Evolutionary conservation across 2,329 filamentous ascomycete species (phyloP), one percentile per base, ranked within the genome.

Genomic region (Alternaria conjuncta): DNA sequence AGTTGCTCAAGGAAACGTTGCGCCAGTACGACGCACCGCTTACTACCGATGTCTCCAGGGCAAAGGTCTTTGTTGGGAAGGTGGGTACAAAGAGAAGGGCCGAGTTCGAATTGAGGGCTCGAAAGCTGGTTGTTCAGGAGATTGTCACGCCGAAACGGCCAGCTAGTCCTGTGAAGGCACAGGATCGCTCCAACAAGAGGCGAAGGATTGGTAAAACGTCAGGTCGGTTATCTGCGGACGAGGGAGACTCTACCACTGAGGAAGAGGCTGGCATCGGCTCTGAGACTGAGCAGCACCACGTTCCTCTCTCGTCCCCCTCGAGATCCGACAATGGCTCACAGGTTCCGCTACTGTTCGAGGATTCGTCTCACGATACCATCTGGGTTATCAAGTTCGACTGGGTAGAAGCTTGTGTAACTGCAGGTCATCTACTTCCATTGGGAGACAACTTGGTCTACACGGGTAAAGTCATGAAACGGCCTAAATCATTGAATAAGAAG

Each of bases 1-100:
- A 89, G 54, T 79, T 85, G 30, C 77, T 93, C 13, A 90, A 94
- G 75, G 86, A 89, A 25, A 85, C 85, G 21, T 86, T 96, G 10
- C 83, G 86, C 5, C 74, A 78, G 7, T 78, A 81, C 57, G 81
- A 82, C 56, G 88, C 86, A 6, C 85, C 84, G 0, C 76, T 96
- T 57, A 94, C 92, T 0, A 90, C 90, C 62, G 87, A 95, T 76
- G 83, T 91, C 56, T 83, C 84, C 13, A 91, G 95, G 78, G 93
- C 93, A 1, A 84, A 87, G 5, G 79, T 97, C 4, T 84, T 97
- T 2, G 77, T 98, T 28, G 93, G 92, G 2, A 92, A 89, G 68
- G 85, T 97, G 32, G 84, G 85, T 1, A 90, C 88, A 59, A 89
- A 87, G 67, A 86, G 88, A 71, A 86, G 95, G 18, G 93, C 93